Base-by-base conservation (phyloP, 768 basidiomycete genomes). In the Gyrodon lividus region DNA sequence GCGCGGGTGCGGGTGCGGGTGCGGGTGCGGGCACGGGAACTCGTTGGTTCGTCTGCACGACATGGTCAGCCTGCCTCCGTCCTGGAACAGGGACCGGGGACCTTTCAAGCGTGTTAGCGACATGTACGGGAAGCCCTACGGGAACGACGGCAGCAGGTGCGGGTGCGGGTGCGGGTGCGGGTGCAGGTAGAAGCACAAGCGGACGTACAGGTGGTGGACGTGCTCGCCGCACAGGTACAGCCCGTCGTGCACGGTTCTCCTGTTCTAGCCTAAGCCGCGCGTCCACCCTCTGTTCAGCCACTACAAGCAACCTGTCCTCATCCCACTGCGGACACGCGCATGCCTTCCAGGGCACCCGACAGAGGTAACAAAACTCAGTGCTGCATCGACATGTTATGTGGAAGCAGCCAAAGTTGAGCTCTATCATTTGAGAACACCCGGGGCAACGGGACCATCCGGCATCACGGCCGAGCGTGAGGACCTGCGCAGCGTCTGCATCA, bases 281-380 rank as follows among this genome's bases (percentile, higher is more conserved):
- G 31, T 77, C 71, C 17, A 80, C 79, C 19, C 77, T 69, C 24
- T 69, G 68, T 49, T 74, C 70, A 0, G 82, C 84, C 4, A 70
- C 75, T 3, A 55, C 69, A 26, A 77, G 10, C 12, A 68, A 22
- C 6, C 56, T 48, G 3, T 23, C 28, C 58, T 87, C 87, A 19
- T 87, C 85, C 84, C 86, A 89, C 51, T 84, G 82, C 0, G 75
- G 73, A 55, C 87, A 89, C 0, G 0, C 13, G 57, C 88, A 90
- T 1, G 67, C 72, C 69, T 86, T 87, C 87, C 87, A 90, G 3
- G 51, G 69, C 20, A 59, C 75, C 71, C 74, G 45, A 72, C 82
- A 75, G 71, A 82, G 54, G 43, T 75, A 76, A 55, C 74, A 75
- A 39, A 75, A 75, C 43, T 74, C 60, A 10, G 67, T 68, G 35